Conservation (phyloP, 176 grass and related monocot genomes). For the Oryza nivara region DNA sequence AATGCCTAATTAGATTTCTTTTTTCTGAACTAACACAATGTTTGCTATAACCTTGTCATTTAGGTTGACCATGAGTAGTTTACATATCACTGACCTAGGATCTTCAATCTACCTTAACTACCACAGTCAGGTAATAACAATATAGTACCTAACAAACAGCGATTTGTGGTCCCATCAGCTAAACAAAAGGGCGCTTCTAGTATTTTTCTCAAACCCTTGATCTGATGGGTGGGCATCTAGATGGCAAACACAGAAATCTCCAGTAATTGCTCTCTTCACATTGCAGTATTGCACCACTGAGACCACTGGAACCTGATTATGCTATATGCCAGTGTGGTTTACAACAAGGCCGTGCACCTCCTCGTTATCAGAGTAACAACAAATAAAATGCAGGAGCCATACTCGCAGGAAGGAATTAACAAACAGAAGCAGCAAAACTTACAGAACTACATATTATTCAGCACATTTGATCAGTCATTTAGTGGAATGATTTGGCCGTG, state of each 20-base stretch:
- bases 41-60: neutral
- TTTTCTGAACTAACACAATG: neutral
- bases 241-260: neutral
- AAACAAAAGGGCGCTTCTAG: neutral
- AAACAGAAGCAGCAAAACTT: slow-evolving; percentile 5
- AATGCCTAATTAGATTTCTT: neutral
- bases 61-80: neutral
- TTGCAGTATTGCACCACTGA: neutral
- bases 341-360: neutral
- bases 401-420: neutral
- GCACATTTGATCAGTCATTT: neutral
- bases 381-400: neutral
- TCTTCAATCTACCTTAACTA: slow-evolving; percentile 9
- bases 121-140: neutral
- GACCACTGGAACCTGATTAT: neutral
- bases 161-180: neutral
- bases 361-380: neutral
- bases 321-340: neutral
- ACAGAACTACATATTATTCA: neutral
- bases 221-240: slow-evolving; percentile 5
- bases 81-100: neutral
- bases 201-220: neutral
- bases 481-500: neutral
- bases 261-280: neutral
- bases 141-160: neutral